phyloP scores from a whole-genome alignment of 2,329 filamentous ascomycete species.

The Exserohilum rostratum region DNA sequence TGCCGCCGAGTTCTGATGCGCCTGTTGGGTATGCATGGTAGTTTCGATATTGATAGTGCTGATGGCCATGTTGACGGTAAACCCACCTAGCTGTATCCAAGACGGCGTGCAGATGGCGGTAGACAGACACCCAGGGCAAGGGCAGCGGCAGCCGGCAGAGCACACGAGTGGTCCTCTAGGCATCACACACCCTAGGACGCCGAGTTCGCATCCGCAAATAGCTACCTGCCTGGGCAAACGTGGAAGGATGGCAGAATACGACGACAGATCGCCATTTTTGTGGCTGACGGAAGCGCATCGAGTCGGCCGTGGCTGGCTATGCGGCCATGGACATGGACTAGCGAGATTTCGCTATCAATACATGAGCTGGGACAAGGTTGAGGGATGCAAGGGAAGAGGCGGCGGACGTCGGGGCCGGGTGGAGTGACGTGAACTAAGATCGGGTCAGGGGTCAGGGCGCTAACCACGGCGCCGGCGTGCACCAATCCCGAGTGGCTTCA shows the following conservation, averaged over 20 bases:
- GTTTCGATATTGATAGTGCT: constrained; percentile 1
- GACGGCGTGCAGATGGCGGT: not conserved
- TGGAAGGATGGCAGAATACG: constrained; percentile 1
- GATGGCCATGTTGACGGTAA: not conserved
- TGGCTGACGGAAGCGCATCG: constrained; percentile 13
- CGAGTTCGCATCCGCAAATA: not conserved
- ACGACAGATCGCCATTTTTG: constrained; percentile 7
- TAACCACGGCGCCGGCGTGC: constrained; percentile 13
- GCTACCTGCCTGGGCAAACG: constrained; percentile 1
- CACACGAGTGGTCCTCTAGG: not conserved
- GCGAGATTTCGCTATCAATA: constrained; percentile 11
- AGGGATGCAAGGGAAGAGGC: constrained; percentile 12
- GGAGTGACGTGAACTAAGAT: constrained; percentile 24
- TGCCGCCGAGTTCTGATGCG: constrained; percentile 4
- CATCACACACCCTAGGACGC: not conserved
- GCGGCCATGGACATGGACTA: not conserved
- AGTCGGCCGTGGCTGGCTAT: not conserved
- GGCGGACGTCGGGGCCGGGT: constrained; percentile 20
- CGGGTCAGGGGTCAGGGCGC: constrained; percentile 16
- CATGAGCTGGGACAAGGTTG: not conserved
- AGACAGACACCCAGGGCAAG: not conserved
- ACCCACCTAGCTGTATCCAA: not conserved
- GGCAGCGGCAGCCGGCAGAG: constrained; percentile 7
- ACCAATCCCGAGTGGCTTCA: constrained; percentile 21
- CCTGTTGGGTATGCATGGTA: constrained; percentile 14